Evolutionary conservation across 495 filamentous ascomycete species (phyloP).

Genomic region (Parachaetomium inaequale): DNA sequence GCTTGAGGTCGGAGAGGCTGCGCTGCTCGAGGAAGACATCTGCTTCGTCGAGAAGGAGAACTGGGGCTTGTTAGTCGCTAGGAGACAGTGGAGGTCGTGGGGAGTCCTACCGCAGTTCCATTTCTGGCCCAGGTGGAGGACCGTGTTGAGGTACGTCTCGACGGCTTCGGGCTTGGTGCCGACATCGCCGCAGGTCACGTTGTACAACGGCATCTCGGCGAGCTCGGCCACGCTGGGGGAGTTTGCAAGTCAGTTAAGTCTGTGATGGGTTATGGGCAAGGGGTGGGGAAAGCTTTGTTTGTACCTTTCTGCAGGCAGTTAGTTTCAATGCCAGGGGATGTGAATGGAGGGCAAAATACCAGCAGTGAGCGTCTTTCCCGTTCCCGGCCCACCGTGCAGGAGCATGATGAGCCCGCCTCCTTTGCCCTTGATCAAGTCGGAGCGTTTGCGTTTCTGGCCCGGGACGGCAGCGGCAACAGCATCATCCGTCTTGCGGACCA

Average conservation of each 20-base stretch:
- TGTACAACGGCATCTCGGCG: neutral
- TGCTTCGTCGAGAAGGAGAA: slow-evolving; percentile 37
- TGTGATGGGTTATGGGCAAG: neutral
- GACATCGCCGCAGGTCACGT: neutral
- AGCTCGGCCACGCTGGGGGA: neutral
- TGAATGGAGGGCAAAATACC: slow-evolving; percentile 49
- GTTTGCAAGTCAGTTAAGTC: neutral
- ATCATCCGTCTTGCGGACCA: neutral
- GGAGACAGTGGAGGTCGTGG: slow-evolving; percentile 51
- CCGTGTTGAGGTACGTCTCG: neutral
- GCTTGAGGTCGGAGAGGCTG: slow-evolving; percentile 63
- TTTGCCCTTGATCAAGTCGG: slow-evolving; percentile 51
- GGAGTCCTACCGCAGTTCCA: neutral
- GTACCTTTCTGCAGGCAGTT: neutral
- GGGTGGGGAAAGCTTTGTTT: neutral
- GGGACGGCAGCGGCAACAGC: neutral
- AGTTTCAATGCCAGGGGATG: slow-evolving; percentile 34
- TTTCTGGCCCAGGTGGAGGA: neutral
- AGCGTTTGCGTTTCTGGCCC: slow-evolving; percentile 48
- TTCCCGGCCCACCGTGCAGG: slow-evolving; percentile 55
- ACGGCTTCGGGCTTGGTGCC: neutral
- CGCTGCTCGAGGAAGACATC: slow-evolving; percentile 56
- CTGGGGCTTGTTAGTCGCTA: slow-evolving; percentile 31
- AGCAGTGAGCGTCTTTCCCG: slow-evolving; percentile 60
- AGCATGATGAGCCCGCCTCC: slow-evolving; percentile 52